Evolutionary conservation across 2,329 filamentous ascomycete genomes (phyloP), one percentile per base, ranked within the genome.

Genomic region (Sphaerostilbella broomeana): DNA sequence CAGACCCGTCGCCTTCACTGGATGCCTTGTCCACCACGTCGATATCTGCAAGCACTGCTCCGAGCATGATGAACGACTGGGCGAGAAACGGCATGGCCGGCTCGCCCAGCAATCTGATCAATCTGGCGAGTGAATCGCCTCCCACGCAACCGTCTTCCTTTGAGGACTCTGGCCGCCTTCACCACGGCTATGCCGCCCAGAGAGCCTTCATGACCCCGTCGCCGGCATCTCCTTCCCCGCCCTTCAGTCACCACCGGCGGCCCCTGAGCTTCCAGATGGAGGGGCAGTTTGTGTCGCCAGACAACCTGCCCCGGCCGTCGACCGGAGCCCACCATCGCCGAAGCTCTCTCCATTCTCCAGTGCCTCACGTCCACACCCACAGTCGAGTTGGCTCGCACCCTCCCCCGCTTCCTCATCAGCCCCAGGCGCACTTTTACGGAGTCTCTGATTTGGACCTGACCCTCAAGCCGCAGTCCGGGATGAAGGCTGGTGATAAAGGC

Each of bases 341-440:
- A 25, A 66, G 65, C 52, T 74, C 71, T 11, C 59, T 73, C 45
- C 69, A 76, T 38, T 73, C 74, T 28, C 38, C 38, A 16, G 38
- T 13, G 15, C 25, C 25, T 30, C 29, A 40, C 6, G 69, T 72
- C 34, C 65, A 68, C 41, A 62, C 65, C 20, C 60, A 65, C 22
- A 65, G 67, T 10, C 70, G 74, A 40, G 58, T 59, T 42, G 54
- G 62, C 44, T 57, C 67, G 9, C 47, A 39, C 24, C 70, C 78
- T 24, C 70, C 78, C n/a, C 81, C 83, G 3, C 72, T 82, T 8
- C 84, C 85, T 4, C 84, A 89, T 55, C 76, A 86, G 43, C 73
- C 80, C 1, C 85, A 89, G 58, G 63, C 84, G 13, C 84, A 89
- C 62, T 90, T 85, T 59, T 88, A 87, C 56, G 75, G 80, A 30